A percentile compares a stretch with the other conserved stretches of the same genome.
phyloP scores from a whole-genome alignment of 345 rosid genomes.

The Mangifera indica region DNA sequence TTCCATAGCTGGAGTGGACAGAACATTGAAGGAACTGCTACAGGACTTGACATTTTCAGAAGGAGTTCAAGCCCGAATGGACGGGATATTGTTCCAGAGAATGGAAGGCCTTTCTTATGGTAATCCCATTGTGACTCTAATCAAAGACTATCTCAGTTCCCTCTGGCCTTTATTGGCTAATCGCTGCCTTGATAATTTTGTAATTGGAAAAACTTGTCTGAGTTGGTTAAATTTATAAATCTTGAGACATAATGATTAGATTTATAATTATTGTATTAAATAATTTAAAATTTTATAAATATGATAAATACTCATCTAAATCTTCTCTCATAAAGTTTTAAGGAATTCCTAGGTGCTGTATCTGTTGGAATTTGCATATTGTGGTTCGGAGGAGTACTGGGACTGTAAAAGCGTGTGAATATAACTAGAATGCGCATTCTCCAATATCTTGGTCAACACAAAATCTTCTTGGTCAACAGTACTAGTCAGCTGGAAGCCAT shows the following conservation, averaged over 20 bases:
- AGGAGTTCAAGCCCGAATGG: constrained; percentile 91
- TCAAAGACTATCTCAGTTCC: constrained; percentile 74
- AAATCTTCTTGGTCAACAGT: too few species aligned
- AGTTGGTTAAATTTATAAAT: too few species aligned
- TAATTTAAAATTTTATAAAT: too few species aligned
- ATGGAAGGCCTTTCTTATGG: constrained; percentile 53
- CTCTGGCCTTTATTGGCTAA: constrained; percentile 30
- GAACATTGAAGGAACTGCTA: constrained; percentile 53
- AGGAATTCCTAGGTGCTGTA: background rate
- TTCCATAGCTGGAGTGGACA: constrained; percentile 69
- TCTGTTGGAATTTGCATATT: background rate
- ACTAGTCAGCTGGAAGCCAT: too few species aligned
- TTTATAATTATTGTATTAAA: too few species aligned
- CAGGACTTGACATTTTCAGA: constrained; percentile 52
- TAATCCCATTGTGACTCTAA: constrained; percentile 53
- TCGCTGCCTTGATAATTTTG: background rate
- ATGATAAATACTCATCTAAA: too few species aligned
- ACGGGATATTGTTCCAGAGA: constrained; percentile 75
- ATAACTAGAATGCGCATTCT: too few species aligned
- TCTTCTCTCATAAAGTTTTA: too few species aligned
- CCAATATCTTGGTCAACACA: too few species aligned
- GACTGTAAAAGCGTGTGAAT: background rate
- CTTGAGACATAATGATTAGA: too few species aligned
- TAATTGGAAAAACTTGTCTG: too few species aligned
- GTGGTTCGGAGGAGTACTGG: background rate